Conservation (phyloP, 108 stramenopile genomes). For the Cyclotella baltica region DNA sequence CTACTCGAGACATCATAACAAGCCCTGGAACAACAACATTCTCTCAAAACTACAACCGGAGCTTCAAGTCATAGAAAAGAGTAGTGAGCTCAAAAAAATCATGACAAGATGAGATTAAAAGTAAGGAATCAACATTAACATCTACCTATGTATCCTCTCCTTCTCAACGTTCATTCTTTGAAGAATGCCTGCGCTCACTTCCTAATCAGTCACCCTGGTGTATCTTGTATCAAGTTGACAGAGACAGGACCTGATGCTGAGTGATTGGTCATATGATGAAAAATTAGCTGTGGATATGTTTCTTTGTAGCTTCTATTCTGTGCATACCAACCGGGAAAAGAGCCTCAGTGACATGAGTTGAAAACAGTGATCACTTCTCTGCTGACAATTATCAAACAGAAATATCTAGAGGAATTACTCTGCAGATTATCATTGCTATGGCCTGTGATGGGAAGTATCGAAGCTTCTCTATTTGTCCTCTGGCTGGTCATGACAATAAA, state of each 20-base stretch:
- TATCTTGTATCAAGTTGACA: background rate
- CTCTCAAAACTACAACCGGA: too few relatives aligned
- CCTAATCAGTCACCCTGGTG: conserved; percentile 4
- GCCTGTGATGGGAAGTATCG: background rate
- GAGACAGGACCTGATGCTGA: background rate
- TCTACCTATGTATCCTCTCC: too few relatives aligned
- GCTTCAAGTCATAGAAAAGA: too few relatives aligned
- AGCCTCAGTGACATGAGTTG: background rate
- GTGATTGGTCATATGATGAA: background rate
- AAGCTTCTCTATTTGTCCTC: background rate
- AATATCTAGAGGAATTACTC: background rate
- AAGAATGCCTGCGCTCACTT: background rate
- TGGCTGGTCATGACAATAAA: conserved; percentile 3
- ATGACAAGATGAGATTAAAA: too few relatives aligned
- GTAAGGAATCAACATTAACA: too few relatives aligned
- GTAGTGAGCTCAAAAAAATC: too few relatives aligned
- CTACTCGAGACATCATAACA: too few relatives aligned
- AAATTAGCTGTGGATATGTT: background rate
- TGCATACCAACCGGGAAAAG: background rate
- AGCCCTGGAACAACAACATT: too few relatives aligned
- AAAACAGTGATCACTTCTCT: background rate
- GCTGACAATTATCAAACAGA: conserved; percentile 8
- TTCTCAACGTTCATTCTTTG: too few relatives aligned
- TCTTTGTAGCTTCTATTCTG: background rate
- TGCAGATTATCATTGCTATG: background rate